These are phyloP conservation scores for Leccinum aurantiacum DNA, from an alignment of 768 basidiomycete species.

Conservation along the genomic window DNA sequence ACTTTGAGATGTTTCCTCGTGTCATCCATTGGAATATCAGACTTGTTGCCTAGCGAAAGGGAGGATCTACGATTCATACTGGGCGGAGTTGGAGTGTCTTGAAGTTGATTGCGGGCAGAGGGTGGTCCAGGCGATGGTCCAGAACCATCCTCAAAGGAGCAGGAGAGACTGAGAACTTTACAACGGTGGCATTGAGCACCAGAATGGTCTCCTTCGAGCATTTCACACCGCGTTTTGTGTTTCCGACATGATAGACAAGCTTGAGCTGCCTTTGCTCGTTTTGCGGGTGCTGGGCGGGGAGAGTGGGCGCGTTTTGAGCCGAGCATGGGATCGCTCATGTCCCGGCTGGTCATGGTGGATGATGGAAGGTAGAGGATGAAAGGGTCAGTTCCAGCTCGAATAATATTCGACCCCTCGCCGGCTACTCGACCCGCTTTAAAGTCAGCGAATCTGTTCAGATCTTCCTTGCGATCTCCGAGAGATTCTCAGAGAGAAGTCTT, in stretches of 20 bases:
- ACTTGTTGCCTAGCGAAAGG: constrained; percentile 19
- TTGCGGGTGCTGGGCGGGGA: constrained; percentile 32
- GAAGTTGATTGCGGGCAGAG: constrained; percentile 20
- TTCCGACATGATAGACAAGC: constrained; percentile 48
- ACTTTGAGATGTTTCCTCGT: constrained; percentile 19
- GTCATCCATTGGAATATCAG: constrained; percentile 23
- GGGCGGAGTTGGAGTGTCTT: constrained; percentile 22
- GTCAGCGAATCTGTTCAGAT: constrained; percentile 19
- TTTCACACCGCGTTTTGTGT: constrained; percentile 51
- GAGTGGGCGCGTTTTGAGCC: constrained; percentile 34
- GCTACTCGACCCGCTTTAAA: constrained; percentile 26
- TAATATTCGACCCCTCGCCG: constrained; percentile 12
- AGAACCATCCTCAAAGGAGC: constrained; percentile 43
- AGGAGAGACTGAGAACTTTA: constrained; percentile 45
- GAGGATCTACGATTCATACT: constrained; percentile 28
- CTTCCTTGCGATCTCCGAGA: background rate
- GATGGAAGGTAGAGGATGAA: constrained; percentile 5
- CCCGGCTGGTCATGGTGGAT: constrained; percentile 20
- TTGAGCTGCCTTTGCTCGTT: constrained; percentile 44
- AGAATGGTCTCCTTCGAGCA: constrained; percentile 41
- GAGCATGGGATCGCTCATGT: constrained; percentile 21
- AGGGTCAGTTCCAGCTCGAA: constrained; percentile 1
- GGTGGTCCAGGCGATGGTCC: constrained; percentile 16
- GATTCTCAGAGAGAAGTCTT: constrained; percentile 4
- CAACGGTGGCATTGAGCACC: constrained; percentile 48